These are phyloP conservation scores for Ogataea salicorniae DNA, from an alignment of 805 yeast species.

Conservation along the genomic window DNA sequence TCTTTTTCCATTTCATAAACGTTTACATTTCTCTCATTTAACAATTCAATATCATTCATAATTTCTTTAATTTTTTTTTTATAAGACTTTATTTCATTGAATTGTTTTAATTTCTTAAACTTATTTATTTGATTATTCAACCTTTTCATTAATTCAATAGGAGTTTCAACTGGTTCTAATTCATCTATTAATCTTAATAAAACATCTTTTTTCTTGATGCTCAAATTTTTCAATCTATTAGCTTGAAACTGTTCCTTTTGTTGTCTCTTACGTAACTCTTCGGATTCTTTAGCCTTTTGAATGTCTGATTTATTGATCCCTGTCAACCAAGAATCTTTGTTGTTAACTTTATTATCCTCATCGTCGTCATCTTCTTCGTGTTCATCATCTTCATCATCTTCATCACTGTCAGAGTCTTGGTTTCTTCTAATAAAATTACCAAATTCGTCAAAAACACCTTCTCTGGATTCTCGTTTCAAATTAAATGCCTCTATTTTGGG, in stretches of 20 bases:
- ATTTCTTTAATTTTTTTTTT: conserved; percentile 32
- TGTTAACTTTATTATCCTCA: conserved; percentile 12
- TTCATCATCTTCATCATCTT: conserved; percentile 10
- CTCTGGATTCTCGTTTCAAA: conserved; percentile 49
- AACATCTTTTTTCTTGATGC: conserved; percentile 15
- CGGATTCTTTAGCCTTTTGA: conserved; percentile 21
- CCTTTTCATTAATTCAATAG: conserved; percentile 49
- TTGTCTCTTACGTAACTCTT: conserved; percentile 19
- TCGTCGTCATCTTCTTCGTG: conserved; percentile 1
- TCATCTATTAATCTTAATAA: conserved; percentile 33
- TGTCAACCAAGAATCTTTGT: conserved; percentile 32
- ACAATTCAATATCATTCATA: conserved; percentile 44
- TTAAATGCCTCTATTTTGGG: conserved; percentile 61
- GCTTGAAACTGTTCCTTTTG: conserved; percentile 12
- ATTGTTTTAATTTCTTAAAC: conserved; percentile 12
- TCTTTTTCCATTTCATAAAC: conserved; percentile 54
- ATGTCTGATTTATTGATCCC: conserved; percentile 20
- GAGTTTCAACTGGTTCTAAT: conserved; percentile 55
- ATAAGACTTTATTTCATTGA: conserved; percentile 9
- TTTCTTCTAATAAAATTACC: conserved; percentile 49
- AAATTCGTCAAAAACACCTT: conserved; percentile 55
- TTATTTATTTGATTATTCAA: conserved; percentile 25
- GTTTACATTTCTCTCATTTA: conserved; percentile 40
- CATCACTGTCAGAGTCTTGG: conserved; percentile 25
- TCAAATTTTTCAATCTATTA: conserved; percentile 11